Base-by-base conservation (phyloP, 257 asterid species). In the Orobanche coerulescens region DNA sequence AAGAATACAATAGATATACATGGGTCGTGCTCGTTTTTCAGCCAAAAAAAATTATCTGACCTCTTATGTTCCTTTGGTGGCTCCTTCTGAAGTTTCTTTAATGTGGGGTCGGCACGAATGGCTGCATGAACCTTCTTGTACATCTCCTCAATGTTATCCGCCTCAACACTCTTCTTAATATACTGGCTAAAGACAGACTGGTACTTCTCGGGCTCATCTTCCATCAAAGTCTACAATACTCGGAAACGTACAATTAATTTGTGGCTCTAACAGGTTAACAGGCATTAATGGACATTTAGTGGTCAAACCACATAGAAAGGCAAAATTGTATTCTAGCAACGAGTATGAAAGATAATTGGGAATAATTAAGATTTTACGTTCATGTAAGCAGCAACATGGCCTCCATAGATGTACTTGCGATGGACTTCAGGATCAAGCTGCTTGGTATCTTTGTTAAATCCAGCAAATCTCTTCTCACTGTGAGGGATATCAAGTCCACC, bases 81-180 rank as follows among this genome's bases (percentile, higher is more conserved):
- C n/a, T 26, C 22, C 39, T 53, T 53, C 20, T 53, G 23, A 6
- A 22, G 4, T 28, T 53, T 53, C 40, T 53, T 53, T 33, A 0
- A 22, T 3, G 39, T 4, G 22, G 59, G 59, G 14, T 53, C 59
- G 0, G 39, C 59, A 2, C 59, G 37, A 28, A 53, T 53, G 22
- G 59, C 59, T n/a, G 59, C 59, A 53, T 53, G 59, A 3, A 53
- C 59, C 59, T 53, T 53, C 42, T 53, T 53, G 59, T 53, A 53
- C 59, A 53, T 14, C 12, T 25, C 59, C 37, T 53, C 59, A 15
- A 53, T 53, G 59, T n/a, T 53, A 30, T 53, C 59, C 15, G 59
- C 59, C 23, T 53, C 59, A 4, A 53, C 22, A 53, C 59, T 40
- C 59, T 53, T 53, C 14, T 53, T 53, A 13, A 53, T 28, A 7